Base-by-base conservation (phyloP, 176 grass and related monocot species). In the Avena insularis region DNA sequence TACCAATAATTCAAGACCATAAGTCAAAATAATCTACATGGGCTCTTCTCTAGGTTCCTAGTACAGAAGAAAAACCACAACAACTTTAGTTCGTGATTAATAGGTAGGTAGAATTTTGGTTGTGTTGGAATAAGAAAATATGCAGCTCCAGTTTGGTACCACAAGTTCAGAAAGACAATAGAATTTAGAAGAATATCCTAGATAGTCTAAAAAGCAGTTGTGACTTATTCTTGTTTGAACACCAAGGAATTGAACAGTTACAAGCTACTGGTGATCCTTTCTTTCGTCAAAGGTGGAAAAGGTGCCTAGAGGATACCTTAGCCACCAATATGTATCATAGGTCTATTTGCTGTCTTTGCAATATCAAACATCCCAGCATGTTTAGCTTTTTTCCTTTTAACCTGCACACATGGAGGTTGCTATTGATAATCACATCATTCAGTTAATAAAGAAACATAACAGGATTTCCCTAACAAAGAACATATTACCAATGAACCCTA, bases 271-370 rank as follows among this genome's bases (percentile, higher is more conserved):
- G 17, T 43, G 25, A 77, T 40, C 38, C 55, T 77, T 75, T 68
- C 51, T 14, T 81, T 57, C 40, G 0, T 77, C 20, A 54, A 78
- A 21, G 40, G 16, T 19, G 20, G 9, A 71, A 40, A 71, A 54
- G 4, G 29, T 35, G 25, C 76, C 25, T 11, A 75, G 14, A 91
- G 51, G 23, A 67, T 87, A 87, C 85, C 89, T 95, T 75, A 95
- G 82, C 96, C 96, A 82, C 96, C 96, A 69, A 98, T 98, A 80
- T 98, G 93, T 83, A 95, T 92, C 93, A 98, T 98, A 71, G 96
- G 93, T 83, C 96, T 93, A 67, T 67, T 67, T 67, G 64, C 31
- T 67, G 64, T 67, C 64, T 67, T 67, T 14, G 64, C 64, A 35
- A 67, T 16, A 67, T 67, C 64, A 67, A 67, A 67, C 64, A 67